Percentiles rank a stretch among this genome's conserved stretches.
Conservation (phyloP, 202 grass and related monocot species). For the Panicum hallii region DNA sequence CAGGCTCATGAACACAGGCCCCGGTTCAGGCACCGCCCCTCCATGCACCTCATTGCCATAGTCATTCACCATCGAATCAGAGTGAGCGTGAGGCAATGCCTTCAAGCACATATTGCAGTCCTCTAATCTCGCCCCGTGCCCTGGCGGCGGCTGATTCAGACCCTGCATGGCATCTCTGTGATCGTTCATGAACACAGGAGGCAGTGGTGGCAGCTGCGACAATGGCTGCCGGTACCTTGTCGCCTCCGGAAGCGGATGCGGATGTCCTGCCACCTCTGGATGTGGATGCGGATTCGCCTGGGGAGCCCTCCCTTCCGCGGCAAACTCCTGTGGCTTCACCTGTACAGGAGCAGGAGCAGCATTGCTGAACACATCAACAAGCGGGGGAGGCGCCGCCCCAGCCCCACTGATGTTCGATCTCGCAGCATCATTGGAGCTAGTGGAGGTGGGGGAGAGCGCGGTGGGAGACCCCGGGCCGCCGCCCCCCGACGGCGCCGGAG, state of each 20-base stretch:
- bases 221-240: constrained; percentile 75
- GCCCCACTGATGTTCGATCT: constrained; percentile 58
- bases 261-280: background rate
- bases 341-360: constrained; percentile 44
- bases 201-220: constrained; percentile 89
- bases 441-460: constrained; percentile 59
- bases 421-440: constrained; percentile 63
- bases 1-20: constrained; percentile 73
- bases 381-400: constrained; percentile 45
- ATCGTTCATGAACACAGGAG: constrained; percentile 80
- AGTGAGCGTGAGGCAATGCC: constrained; percentile 77
- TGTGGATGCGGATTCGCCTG: constrained; percentile 29
- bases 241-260: constrained; percentile 44
- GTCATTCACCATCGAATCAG: constrained; percentile 70
- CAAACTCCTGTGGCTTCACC: constrained; percentile 54
- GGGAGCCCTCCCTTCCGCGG: constrained; percentile 31
- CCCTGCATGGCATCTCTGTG: constrained; percentile 58
- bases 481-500: constrained; percentile 26
- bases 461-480: constrained; percentile 45
- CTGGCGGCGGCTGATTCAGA: constrained; percentile 47
- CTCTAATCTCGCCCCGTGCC: constrained; percentile 41
- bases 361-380: constrained; percentile 73
- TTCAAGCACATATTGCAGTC: constrained; percentile 85
- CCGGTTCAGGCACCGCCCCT: constrained; percentile 41
- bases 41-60: constrained; percentile 54